Percentiles rank a stretch among this genome's conserved stretches.
Conservation (phyloP, 2,329 filamentous ascomycete species). For the Aspergillus caelatus region DNA sequence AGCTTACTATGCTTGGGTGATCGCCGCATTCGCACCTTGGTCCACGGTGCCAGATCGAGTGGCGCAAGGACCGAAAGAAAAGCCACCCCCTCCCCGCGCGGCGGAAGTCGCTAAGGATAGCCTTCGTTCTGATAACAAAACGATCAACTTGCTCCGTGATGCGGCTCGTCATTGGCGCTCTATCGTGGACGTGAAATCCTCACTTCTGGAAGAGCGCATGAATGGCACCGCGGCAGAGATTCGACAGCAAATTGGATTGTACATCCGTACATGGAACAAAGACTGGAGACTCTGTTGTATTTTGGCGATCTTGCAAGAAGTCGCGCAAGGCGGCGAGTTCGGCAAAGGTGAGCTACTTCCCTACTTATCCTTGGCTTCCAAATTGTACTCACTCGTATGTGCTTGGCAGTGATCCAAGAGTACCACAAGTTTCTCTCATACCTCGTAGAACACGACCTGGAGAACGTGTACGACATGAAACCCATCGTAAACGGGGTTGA, state of each 20-base stretch:
- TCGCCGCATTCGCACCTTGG: conserved; percentile 77
- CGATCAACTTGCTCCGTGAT: conserved; percentile 67
- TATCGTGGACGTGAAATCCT: conserved; percentile 64
- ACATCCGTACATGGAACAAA: conserved; percentile 39
- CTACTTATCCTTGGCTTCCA: conserved; percentile 4
- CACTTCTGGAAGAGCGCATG: conserved; percentile 30
- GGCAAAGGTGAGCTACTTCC: conserved; percentile 33
- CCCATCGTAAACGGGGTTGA: conserved; percentile 74
- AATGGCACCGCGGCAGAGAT: conserved; percentile 35
- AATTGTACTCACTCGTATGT: conserved; percentile 18
- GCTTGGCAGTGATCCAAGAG: conserved; percentile 46
- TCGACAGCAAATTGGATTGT: conserved; percentile 40
- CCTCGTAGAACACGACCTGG: conserved; percentile 53
- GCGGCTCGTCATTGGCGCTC: conserved; percentile 64
- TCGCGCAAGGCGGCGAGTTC: conserved; percentile 36
- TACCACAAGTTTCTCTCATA: conserved; percentile 59
- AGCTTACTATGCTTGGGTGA: conserved; percentile 73
- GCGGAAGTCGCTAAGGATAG: conserved; percentile 72
- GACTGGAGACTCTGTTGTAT: conserved; percentile 45
- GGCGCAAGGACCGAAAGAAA: conserved; percentile 48
- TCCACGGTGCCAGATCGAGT: conserved; percentile 50
- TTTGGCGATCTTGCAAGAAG: conserved; percentile 44
- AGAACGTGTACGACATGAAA: conserved; percentile 58
- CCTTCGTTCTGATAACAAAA: conserved; percentile 76
- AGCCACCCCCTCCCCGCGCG: conserved; percentile 60